Percentiles rank a stretch among this genome's conserved stretches.
Conservation (phyloP, 2,329 filamentous ascomycete species). For the Trichoderma pleuroti region DNA sequence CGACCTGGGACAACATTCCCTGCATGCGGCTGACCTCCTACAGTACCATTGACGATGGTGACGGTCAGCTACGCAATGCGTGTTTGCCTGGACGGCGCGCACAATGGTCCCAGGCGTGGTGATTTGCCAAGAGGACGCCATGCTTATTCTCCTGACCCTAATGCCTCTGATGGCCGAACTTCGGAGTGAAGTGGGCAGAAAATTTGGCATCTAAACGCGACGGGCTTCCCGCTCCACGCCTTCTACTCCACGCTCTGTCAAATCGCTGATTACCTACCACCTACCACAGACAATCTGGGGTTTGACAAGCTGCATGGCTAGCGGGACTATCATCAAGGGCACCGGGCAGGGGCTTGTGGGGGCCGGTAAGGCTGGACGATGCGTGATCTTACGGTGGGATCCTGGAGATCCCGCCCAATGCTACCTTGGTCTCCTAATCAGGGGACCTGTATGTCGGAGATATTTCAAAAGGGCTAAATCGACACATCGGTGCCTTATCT, state of each 20-base stretch:
- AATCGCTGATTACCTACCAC: neutral
- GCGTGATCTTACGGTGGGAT: slow-evolving; percentile 14
- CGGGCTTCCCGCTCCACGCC: neutral
- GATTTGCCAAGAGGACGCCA: neutral
- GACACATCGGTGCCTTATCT: neutral
- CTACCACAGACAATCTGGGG: neutral
- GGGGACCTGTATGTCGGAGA: slow-evolving; percentile 4
- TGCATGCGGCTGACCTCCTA: neutral
- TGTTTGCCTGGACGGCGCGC: neutral
- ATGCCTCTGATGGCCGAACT: neutral
- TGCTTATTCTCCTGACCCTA: neutral
- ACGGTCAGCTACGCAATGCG: neutral
- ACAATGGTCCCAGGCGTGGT: neutral
- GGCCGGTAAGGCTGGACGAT: slow-evolving; percentile 7
- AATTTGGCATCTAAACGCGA: neutral
- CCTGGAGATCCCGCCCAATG: slow-evolving; percentile 5
- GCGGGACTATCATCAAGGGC: neutral
- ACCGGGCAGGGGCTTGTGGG: neutral
- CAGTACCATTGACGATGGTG: neutral
- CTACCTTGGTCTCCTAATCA: neutral
- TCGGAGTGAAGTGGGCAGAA: neutral
- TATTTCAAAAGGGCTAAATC: neutral
- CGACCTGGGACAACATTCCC: neutral
- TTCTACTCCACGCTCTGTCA: neutral
- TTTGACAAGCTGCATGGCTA: neutral